Percentiles rank a stretch among this genome's conserved stretches.
Conservation (phyloP, 805 yeast species). For the Metschnikowia aberdeeniae region DNA sequence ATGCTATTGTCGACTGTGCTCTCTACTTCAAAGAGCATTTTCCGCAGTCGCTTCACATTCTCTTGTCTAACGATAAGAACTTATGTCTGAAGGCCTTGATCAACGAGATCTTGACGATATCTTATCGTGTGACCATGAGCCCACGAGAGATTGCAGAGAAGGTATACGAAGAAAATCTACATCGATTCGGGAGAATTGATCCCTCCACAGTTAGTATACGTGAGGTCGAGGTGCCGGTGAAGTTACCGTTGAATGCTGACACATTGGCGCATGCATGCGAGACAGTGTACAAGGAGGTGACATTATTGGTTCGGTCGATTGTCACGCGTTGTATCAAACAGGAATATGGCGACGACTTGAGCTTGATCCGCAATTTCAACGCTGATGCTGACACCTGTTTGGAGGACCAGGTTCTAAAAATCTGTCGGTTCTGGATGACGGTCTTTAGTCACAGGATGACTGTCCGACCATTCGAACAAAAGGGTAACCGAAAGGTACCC, state of each 20-base stretch:
- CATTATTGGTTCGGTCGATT: conserved; percentile 38
- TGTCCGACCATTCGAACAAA: conserved; percentile 17
- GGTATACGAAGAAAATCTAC: conserved; percentile 34
- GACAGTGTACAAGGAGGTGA: conserved; percentile 40
- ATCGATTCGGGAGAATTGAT: conserved; percentile 20
- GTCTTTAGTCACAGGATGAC: conserved; percentile 52
- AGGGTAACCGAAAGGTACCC: conserved; percentile 8
- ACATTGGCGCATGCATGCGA: conserved; percentile 12
- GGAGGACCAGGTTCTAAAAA: conserved; percentile 37
- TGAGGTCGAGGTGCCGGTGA: conserved; percentile 10
- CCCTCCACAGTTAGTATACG: conserved; percentile 2
- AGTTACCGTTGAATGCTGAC: not conserved
- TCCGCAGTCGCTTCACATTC: conserved; percentile 42
- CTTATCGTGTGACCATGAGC: conserved; percentile 43
- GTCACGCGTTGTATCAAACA: conserved; percentile 49
- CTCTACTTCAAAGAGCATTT: conserved; percentile 48
- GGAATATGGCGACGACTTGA: conserved; percentile 56
- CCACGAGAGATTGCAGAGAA: conserved; percentile 41
- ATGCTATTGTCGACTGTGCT: conserved; percentile 83
- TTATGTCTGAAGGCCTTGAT: conserved; percentile 73
- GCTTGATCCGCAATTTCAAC: conserved; percentile 45
- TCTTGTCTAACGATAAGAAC: conserved; percentile 80
- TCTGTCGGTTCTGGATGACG: conserved; percentile 41
- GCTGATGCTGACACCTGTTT: conserved; percentile 31
- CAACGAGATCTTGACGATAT: conserved; percentile 62